Conservation (phyloP, 805 yeast species). For the Myxozyma sirexii region DNA sequence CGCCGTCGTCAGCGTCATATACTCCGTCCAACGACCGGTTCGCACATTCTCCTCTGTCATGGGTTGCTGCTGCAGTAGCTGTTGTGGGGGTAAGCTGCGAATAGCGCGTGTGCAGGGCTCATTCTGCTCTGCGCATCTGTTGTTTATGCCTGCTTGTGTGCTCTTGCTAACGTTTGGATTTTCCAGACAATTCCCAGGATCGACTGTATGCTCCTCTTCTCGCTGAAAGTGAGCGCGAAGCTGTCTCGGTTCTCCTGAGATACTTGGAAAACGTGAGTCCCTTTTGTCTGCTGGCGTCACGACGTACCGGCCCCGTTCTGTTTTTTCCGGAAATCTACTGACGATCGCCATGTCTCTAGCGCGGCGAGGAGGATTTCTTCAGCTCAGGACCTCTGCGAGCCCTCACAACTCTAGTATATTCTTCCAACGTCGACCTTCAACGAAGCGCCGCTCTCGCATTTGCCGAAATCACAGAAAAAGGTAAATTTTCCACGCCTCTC, state of each 20-base stretch:
- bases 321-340: neutral
- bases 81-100: conserved; percentile 29
- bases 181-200: conserved; percentile 36
- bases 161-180: neutral
- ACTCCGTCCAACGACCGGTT: too few relatives aligned
- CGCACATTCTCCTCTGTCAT: conserved; percentile 1
- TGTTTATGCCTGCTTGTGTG: neutral
- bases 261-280: conserved; percentile 71
- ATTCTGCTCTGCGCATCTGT: neutral
- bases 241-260: conserved; percentile 85
- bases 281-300: neutral
- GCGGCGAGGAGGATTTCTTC: conserved; percentile 87
- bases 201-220: conserved; percentile 75
- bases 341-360: conserved; percentile 30
- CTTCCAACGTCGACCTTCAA: conserved; percentile 92
- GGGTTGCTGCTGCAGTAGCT: conserved; percentile 35
- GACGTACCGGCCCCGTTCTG: neutral
- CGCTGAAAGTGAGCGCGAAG: conserved; percentile 96
- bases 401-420: conserved; percentile 86
- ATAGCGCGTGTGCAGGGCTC: neutral
- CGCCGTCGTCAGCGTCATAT: neutral
- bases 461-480: conserved; percentile 96
- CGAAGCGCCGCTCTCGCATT: conserved; percentile 97
- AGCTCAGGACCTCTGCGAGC: conserved; percentile 81
- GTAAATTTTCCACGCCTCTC: conserved; percentile 15